phyloP scores from a whole-genome alignment of 371 early-diverging fungal species.

The Batrachochytrium dendrobatidis region DNA sequence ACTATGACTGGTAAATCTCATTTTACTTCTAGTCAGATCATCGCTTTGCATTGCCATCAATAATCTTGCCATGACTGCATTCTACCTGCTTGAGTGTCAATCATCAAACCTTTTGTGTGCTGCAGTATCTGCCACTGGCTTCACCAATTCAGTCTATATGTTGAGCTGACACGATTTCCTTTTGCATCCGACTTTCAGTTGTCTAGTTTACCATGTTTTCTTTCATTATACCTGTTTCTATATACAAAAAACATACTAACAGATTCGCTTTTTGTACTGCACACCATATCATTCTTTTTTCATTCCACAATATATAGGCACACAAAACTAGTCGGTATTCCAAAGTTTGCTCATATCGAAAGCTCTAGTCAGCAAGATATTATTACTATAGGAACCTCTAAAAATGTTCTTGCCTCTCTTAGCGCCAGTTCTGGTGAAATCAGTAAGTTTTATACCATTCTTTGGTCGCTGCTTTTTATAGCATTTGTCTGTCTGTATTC shows the following conservation, averaged over 20 bases:
- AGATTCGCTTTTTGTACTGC: not conserved
- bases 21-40: too few relatives aligned
- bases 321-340: constrained; percentile 9
- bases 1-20: constrained; percentile 6
- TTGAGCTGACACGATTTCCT: not conserved
- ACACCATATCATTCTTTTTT: not conserved
- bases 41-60: too few relatives aligned
- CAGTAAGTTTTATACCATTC: constrained; percentile 32
- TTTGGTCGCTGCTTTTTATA: not conserved
- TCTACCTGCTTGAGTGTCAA: not conserved
- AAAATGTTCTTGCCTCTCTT: constrained; percentile 55
- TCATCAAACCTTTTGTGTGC: not conserved
- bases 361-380: not conserved
- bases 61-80: too few relatives aligned
- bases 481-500: not conserved
- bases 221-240: too few relatives aligned
- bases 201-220: not conserved
- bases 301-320: not conserved
- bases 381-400: constrained; percentile 52
- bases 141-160: not conserved
- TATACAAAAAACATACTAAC: too few relatives aligned
- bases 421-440: constrained; percentile 47
- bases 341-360: not conserved
- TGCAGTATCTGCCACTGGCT: not conserved
- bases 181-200: not conserved